Conservation (phyloP, 495 filamentous ascomycete species). For the Daldinia bambusicola region DNA sequence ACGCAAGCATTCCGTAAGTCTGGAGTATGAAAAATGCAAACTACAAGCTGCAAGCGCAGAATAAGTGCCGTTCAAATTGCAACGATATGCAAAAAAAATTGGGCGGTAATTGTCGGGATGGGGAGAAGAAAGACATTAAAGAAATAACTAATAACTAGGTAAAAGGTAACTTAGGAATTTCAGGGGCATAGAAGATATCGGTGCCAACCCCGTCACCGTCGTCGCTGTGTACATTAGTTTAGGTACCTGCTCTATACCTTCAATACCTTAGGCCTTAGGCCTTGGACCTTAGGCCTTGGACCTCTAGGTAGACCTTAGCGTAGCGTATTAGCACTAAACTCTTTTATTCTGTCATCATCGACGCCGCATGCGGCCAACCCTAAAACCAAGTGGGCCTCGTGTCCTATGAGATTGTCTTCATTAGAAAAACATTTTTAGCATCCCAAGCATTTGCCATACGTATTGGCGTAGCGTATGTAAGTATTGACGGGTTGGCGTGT, state of each 20-base stretch:
- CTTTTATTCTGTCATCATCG: slow-evolving; percentile 18
- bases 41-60: slow-evolving; percentile 31
- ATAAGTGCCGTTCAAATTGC: slow-evolving; percentile 26
- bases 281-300: too few relatives aligned
- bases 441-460: slow-evolving; percentile 11
- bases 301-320: too few relatives aligned
- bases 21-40: slow-evolving; percentile 24
- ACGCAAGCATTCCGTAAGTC: slow-evolving; percentile 23
- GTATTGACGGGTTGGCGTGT: too few relatives aligned
- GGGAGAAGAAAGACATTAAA: background rate
- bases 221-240: too few relatives aligned
- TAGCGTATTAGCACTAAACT: slow-evolving; percentile 3
- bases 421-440: slow-evolving; percentile 38
- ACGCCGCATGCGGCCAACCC: slow-evolving; percentile 39
- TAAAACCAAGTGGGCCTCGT: slow-evolving; percentile 33
- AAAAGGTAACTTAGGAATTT: slow-evolving; percentile 9
- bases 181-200: slow-evolving; percentile 38
- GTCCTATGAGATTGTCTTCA: slow-evolving; percentile 39
- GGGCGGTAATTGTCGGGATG: slow-evolving; percentile 39
- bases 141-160: background rate
- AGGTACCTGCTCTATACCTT: too few relatives aligned
- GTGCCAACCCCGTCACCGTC: slow-evolving; percentile 34
- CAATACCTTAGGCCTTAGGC: too few relatives aligned
- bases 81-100: slow-evolving; percentile 17
- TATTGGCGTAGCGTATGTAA: too few relatives aligned